These are phyloP conservation scores for Ilyonectria destructans DNA, from an alignment of 2,329 filamentous ascomycete species.

Conservation along the genomic window DNA sequence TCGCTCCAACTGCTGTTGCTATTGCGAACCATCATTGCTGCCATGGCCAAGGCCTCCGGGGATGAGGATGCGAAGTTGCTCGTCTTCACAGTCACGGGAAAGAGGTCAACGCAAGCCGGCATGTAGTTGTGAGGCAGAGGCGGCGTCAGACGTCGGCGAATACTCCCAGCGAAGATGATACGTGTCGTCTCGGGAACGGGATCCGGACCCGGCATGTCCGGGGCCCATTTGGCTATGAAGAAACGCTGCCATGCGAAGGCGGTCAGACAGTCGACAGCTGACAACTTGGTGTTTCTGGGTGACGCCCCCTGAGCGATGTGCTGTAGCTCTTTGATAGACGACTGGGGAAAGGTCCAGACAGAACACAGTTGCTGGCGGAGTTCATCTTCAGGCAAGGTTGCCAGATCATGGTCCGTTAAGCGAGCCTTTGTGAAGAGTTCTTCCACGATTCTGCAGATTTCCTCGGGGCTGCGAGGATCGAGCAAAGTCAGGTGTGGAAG, in stretches of 20 bases:
- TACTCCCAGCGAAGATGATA: slow-evolving; percentile 23
- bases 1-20: slow-evolving; percentile 29
- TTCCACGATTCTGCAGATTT: background rate
- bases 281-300: background rate
- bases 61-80: background rate
- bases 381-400: slow-evolving; percentile 6
- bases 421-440: slow-evolving; percentile 25
- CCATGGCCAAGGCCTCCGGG: slow-evolving; percentile 19
- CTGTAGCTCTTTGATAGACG: slow-evolving; percentile 1
- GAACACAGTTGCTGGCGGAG: slow-evolving; percentile 12
- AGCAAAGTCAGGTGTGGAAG: slow-evolving; percentile 18
- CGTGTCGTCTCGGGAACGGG: slow-evolving; percentile 10
- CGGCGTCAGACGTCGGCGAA: slow-evolving; percentile 24
- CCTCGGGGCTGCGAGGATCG: slow-evolving; percentile 20
- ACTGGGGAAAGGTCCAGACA: slow-evolving; percentile 23
- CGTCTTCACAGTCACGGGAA: slow-evolving; percentile 2
- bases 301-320: background rate
- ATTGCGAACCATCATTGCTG: slow-evolving; percentile 13
- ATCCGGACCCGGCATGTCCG: background rate
- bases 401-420: slow-evolving; percentile 15
- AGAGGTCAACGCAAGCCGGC: slow-evolving; percentile 24
- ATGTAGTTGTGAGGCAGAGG: slow-evolving; percentile 19
- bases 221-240: slow-evolving; percentile 16
- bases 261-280: slow-evolving; percentile 24
- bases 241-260: slow-evolving; percentile 25